Evolutionary conservation across 2,329 filamentous ascomycete genomes (phyloP).

Genomic region (Graphilbum ipis-grandicollis): DNA sequence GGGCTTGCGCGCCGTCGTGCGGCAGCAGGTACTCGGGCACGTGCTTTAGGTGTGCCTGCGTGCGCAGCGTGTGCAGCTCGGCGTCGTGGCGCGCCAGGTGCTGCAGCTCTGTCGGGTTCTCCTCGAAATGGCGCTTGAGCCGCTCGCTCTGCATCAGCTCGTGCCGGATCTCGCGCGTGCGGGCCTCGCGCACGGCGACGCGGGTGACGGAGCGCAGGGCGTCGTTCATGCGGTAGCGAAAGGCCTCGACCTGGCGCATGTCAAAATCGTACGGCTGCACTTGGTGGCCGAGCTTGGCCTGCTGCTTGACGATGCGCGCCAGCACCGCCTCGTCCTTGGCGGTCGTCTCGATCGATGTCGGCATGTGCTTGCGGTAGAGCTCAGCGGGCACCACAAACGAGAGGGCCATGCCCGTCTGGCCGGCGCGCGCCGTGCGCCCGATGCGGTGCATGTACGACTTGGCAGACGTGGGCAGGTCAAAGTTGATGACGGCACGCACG

Average conservation of each 20-base stretch:
- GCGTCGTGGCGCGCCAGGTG: slow-evolving; percentile 78
- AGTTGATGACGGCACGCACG: slow-evolving; percentile 88
- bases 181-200: slow-evolving; percentile 76
- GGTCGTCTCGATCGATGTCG: slow-evolving; percentile 58
- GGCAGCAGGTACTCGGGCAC: slow-evolving; percentile 90
- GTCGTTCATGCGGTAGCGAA: slow-evolving; percentile 89
- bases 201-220: slow-evolving; percentile 79
- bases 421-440: slow-evolving; percentile 79
- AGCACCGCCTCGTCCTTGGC: slow-evolving; percentile 77
- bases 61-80: slow-evolving; percentile 65
- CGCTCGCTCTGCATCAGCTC: slow-evolving; percentile 91
- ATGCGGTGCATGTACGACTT: slow-evolving; percentile 97
- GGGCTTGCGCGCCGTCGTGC: slow-evolving; percentile 50
- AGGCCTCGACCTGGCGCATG: slow-evolving; percentile 83
- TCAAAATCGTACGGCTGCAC: slow-evolving; percentile 86
- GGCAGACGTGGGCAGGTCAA: slow-evolving; percentile 75
- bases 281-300: slow-evolving; percentile 65
- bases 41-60: slow-evolving; percentile 82
- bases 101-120: slow-evolving; percentile 72
- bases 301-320: slow-evolving; percentile 60
- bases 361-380: slow-evolving; percentile 74
- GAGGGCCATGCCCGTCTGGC: slow-evolving; percentile 85
- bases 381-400: slow-evolving; percentile 80
- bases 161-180: slow-evolving; percentile 71
- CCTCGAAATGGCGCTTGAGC: slow-evolving; percentile 87